A percentile compares a stretch with the other conserved stretches of the same genome.
These are phyloP conservation scores for Magnusiomyces fungicola DNA, from an alignment of 1,139 yeast genomes.

Conservation along the genomic window DNA sequence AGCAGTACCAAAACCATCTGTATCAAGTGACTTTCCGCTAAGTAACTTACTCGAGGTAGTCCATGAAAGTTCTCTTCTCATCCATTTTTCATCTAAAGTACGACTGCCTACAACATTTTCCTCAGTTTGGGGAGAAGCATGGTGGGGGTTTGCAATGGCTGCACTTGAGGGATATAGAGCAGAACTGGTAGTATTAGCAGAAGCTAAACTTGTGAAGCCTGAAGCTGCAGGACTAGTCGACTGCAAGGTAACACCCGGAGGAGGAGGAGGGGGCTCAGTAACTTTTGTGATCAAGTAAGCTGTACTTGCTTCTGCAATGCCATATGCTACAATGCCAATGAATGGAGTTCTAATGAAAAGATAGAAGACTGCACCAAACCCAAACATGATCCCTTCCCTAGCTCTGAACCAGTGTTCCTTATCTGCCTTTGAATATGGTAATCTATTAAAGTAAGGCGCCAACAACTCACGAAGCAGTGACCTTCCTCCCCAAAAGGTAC, in stretches of 20 bases:
- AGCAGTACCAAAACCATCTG: slow-evolving; percentile 13
- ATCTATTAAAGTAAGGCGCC: slow-evolving; percentile 45
- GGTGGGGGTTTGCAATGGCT: no score
- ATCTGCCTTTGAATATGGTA: slow-evolving; percentile 42
- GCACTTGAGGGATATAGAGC: not conserved
- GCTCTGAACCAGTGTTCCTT: slow-evolving; percentile 46
- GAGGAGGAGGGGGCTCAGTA: slow-evolving; percentile 45
- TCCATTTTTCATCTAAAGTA: slow-evolving; percentile 3
- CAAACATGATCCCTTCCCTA: slow-evolving; percentile 52
- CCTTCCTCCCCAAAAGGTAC: slow-evolving; percentile 43
- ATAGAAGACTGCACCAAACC: slow-evolving; percentile 49
- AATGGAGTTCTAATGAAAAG: slow-evolving; percentile 41
- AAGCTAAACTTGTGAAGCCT: not conserved
- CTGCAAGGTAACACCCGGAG: slow-evolving; percentile 6
- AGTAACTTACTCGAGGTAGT: slow-evolving; percentile 6
- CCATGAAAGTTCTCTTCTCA: slow-evolving; percentile 9
- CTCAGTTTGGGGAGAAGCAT: no score
- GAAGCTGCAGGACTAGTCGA: not conserved
- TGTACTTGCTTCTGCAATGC: slow-evolving; percentile 48
- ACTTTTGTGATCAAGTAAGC: slow-evolving; percentile 51
- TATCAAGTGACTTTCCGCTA: slow-evolving; percentile 9
- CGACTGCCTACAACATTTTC: not conserved
- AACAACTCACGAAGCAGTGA: slow-evolving; percentile 43
- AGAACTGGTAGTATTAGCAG: not conserved
- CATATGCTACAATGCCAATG: slow-evolving; percentile 44